Evolutionary conservation across 352 stramenopile genomes (phyloP), one percentile per base, ranked within the genome.

Genomic region (Phytophthora megakarya): DNA sequence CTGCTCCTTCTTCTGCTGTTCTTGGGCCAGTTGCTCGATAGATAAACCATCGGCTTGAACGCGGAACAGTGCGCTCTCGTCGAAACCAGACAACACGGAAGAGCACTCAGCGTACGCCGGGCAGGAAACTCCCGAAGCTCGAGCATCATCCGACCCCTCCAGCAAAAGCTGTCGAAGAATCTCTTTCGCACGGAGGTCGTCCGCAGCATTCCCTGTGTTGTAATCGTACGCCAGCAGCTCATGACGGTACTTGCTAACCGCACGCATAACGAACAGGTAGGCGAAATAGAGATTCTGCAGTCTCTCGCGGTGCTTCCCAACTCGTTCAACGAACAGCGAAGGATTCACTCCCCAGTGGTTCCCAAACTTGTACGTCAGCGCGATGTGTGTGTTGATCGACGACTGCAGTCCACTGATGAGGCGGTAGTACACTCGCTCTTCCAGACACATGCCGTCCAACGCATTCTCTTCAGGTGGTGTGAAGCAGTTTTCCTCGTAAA

Each of bases 401-500:
- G 95, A 87, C 72, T 99, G 97, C 44, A 99, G 76, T 15, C 97
- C 97, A 49, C 84, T 98, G 18, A 99, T 89, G 40, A 99, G 80
- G 16, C 96, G 81, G 77, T 98, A 99, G 56, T 99, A 94, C 23
- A 98, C 95, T n/a, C 95, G 86, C 61, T 99, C 93, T 78, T 98
- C 93, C 40, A 97, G 75, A 55, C 94, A 98, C 72, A 93, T 84
- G 54, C 79, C 82, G 30, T 80, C 75, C 35, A 94, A 51, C 30
- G 76, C 72, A 58, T 85, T 83, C 45, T 89, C 86, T 46, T 87
- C 48, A 10, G 75, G 55, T 21, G 86, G 77, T 16, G 75, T 70
- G 48, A 99, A 97, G 75, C 96, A 99, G 80, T 99, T 99, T 77
- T 99, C 97, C 52, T 98, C 70, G 72, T 99, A 99, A 58, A 99